Conservation (phyloP, 1,139 yeast species). For the Groenewaldozyma sp. region DNA sequence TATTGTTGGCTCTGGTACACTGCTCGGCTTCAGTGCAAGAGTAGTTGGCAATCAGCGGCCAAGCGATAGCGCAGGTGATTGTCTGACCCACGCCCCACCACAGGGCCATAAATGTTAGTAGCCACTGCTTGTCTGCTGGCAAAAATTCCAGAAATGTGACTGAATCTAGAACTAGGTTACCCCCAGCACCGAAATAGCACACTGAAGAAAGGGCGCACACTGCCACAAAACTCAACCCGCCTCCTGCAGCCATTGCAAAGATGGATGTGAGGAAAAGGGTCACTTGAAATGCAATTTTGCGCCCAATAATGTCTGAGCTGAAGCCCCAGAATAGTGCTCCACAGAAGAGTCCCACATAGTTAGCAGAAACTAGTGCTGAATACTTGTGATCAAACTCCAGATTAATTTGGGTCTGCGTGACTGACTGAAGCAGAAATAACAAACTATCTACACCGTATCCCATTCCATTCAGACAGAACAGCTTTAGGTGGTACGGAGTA, state of each 20-base stretch:
- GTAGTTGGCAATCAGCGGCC: constrained; percentile 46
- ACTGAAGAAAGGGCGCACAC: constrained; percentile 42
- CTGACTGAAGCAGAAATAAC: constrained; percentile 39
- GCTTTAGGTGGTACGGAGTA: constrained; percentile 23
- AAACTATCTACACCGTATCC: constrained; percentile 60
- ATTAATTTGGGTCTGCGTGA: constrained; percentile 30
- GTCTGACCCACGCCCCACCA: constrained; percentile 62
- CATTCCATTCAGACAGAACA: constrained; percentile 38
- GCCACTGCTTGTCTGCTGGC: constrained; percentile 45
- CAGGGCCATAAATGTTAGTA: constrained; percentile 47
- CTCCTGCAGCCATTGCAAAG: constrained; percentile 45
- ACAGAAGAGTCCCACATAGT: constrained; percentile 28
- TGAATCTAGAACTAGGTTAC: constrained; percentile 53
- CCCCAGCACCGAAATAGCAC: constrained; percentile 35
- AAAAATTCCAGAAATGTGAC: constrained; percentile 51
- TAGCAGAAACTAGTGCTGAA: constrained; percentile 36
- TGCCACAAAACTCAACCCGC: constrained; percentile 37
- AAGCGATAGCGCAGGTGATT: constrained; percentile 43
- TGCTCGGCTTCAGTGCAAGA: constrained; percentile 35
- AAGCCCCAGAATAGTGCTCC: constrained; percentile 37
- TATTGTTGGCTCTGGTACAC: constrained; percentile 40
- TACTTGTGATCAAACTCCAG: constrained; percentile 18
- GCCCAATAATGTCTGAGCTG: constrained; percentile 45
- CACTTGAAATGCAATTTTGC: constrained; percentile 41
- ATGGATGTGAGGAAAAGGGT: constrained; percentile 39